Evolutionary conservation across 768 basidiomycete species (phyloP), one percentile per base, ranked within the genome.

Genomic region (Hydnum rufescens): DNA sequence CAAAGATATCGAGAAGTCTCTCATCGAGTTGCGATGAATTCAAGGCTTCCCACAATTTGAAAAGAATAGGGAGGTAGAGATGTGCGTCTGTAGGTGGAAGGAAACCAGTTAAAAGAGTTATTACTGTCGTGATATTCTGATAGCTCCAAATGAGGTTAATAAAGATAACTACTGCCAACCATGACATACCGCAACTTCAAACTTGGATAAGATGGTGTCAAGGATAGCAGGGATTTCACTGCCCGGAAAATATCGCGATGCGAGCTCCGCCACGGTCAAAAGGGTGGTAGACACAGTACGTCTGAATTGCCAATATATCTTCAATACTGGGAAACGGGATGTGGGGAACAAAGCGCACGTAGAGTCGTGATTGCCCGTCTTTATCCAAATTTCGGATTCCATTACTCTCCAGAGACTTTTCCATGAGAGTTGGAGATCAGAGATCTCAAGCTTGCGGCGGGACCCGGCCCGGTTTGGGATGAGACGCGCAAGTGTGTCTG

Each of bases 11-110:
- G 4, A 87, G 66, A 46, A 87, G 65, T 54, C 81, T 73, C 54
- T 87, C 84, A 57, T 88, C 83, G 49, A 85, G 64, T 34, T 54
- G 54, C 22, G 53, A 48, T 8, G 53, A 60, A 52, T 60, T 60
- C 42, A 85, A 80, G 3, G 77, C 75, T 58, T 83, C 79, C 81
- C 84, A 84, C 3, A 86, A 65, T 53, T 71, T 76, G 67, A 87
- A 83, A 13, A 87, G 60, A 0, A 75, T 60, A 5, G 84, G 82
- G 42, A 86, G 65, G 61, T 86, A 88, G 4, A 76, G 67, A 51
- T 81, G 73, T 4, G 71, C 70, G 58, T 77, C 71, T 2, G 74
- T 72, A 3, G 74, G 75, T 3, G 85, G 86, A 31, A 88, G 66
- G 66, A 88, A 87, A 0, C 81, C 82, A 13, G 78, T 77, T 54